Percentiles rank a stretch among this genome's conserved stretches.
Evolutionary conservation across 768 basidiomycete species (phyloP).

Genomic region (Naganishia randhawae): DNA sequence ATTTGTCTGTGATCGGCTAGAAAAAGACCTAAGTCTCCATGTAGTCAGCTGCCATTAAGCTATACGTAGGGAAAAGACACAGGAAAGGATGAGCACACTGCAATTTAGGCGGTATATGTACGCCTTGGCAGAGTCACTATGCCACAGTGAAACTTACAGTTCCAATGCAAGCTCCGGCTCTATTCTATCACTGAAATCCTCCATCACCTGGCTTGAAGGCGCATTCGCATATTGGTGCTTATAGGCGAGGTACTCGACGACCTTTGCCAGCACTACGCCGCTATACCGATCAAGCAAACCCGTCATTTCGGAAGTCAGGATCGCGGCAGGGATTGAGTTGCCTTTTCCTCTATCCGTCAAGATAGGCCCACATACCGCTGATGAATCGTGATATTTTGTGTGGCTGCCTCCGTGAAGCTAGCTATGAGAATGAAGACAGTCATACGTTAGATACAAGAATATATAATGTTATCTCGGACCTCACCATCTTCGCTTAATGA

Average conservation of each 20-base stretch:
- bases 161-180: conserved; percentile 84
- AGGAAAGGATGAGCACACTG: background rate
- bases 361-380: conserved; percentile 9
- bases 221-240: conserved; percentile 72
- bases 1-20: too few relatives aligned
- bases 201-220: conserved; percentile 70
- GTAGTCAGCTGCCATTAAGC: conserved; percentile 51
- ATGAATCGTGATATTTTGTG: conserved; percentile 13
- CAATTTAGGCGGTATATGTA: too few relatives aligned
- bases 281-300: too few relatives aligned
- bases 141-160: conserved; percentile 60
- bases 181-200: conserved; percentile 78
- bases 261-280: conserved; percentile 72
- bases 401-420: conserved; percentile 19
- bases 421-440: background rate
- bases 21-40: conserved; percentile 33
- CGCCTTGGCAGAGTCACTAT: too few relatives aligned
- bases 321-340: too few relatives aligned
- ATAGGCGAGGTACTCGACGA: conserved; percentile 84
- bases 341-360: too few relatives aligned
- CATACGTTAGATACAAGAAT: too few relatives aligned
- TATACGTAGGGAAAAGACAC: conserved; percentile 18
- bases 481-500: conserved; percentile 72
- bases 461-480: too few relatives aligned
- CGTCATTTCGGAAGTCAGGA: too few relatives aligned